Conservation (phyloP, 441 rosid genomes). For the Syzygium malaccense region DNA sequence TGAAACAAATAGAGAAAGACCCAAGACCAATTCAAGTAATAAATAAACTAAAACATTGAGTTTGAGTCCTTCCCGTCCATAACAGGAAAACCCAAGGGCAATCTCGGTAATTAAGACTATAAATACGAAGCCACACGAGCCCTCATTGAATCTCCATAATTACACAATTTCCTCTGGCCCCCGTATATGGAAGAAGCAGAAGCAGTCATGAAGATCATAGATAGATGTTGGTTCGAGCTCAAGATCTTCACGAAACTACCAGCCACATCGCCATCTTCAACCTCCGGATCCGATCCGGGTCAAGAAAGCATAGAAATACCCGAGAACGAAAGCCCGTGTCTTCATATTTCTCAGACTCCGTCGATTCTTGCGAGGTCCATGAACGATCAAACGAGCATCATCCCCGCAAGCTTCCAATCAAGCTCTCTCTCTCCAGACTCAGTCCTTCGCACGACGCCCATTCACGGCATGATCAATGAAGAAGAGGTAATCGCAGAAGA, state of each 20-base stretch:
- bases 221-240: conserved; percentile 41
- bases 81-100: neutral
- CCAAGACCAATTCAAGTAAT: neutral
- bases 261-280: neutral
- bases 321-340: neutral
- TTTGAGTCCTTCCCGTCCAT: neutral
- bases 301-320: conserved; percentile 3
- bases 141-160: neutral
- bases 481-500: conserved; percentile 19
- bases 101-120: neutral
- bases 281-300: conserved; percentile 15
- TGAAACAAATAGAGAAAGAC: neutral
- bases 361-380: conserved; percentile 29
- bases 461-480: conserved; percentile 26
- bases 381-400: conserved; percentile 31
- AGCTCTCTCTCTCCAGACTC: conserved; percentile 38
- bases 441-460: conserved; percentile 23
- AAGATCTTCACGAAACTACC: conserved; percentile 26
- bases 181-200: conserved; percentile 22
- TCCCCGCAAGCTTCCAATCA: conserved; percentile 17
- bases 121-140: neutral
- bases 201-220: conserved; percentile 21
- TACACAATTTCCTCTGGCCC: neutral
- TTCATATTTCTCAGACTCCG: conserved; percentile 13
- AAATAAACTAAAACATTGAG: neutral